Percentiles rank a stretch among this genome's conserved stretches.
These are phyloP conservation scores for Hondaea fermentalgiana DNA, from an alignment of 108 stramenopile genomes.

Conservation along the genomic window DNA sequence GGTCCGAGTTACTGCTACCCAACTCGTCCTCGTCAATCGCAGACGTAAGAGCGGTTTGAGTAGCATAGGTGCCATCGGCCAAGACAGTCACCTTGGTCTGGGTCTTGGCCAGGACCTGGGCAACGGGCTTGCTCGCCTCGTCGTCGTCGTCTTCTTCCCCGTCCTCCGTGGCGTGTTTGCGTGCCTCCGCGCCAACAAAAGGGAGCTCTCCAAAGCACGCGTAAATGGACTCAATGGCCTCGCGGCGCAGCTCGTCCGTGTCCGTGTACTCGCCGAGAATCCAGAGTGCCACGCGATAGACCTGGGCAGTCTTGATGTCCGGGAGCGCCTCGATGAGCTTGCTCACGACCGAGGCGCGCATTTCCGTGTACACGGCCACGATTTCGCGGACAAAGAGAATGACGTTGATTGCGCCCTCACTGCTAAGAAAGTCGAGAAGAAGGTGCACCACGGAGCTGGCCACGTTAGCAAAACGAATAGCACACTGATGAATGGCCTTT, in stretches of 20 bases:
- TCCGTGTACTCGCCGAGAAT: slow-evolving; percentile 92
- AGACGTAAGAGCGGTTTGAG: slow-evolving; percentile 60
- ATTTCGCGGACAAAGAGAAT: slow-evolving; percentile 91
- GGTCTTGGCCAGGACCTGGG: slow-evolving; percentile 62
- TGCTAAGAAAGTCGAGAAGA: slow-evolving; percentile 84
- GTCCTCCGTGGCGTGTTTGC: slow-evolving; percentile 57
- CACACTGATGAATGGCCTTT: slow-evolving; percentile 87
- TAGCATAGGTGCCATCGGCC: slow-evolving; percentile 96
- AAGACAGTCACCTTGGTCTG: slow-evolving; percentile 82
- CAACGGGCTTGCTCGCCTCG: slow-evolving; percentile 40
- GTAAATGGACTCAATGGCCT: slow-evolving; percentile 19
- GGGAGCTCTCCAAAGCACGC: slow-evolving; percentile 31
- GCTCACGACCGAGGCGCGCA: slow-evolving; percentile 71
- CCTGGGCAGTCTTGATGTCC: slow-evolving; percentile 70
- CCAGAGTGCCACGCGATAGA: slow-evolving; percentile 94
- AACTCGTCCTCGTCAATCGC: background rate
- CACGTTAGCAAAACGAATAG: slow-evolving; percentile 81
- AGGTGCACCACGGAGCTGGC: slow-evolving; percentile 87
- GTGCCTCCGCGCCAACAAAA: slow-evolving; percentile 38
- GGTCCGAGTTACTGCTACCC: background rate
- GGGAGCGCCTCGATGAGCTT: slow-evolving; percentile 74
- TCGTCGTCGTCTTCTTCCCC: slow-evolving; percentile 58
- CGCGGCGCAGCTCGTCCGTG: slow-evolving; percentile 17
- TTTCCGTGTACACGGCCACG: slow-evolving; percentile 80
- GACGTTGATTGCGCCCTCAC: slow-evolving; percentile 83